Conservation (phyloP, 1,139 yeast genomes). For the Geotrichum histeridarum region DNA sequence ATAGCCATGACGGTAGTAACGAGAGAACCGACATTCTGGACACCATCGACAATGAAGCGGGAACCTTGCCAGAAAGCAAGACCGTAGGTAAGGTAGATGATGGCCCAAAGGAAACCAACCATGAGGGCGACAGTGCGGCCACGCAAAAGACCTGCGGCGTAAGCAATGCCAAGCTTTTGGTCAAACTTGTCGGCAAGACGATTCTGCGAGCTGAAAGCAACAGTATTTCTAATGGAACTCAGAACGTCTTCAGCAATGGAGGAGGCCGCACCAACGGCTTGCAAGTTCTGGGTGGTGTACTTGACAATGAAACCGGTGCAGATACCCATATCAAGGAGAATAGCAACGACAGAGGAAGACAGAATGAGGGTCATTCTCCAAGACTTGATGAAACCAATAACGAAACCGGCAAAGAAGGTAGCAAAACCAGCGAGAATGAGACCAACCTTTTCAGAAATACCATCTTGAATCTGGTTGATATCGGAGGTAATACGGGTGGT, state of each 20-base stretch:
- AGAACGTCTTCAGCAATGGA: slow-evolving; percentile 43
- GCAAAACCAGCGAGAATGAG: slow-evolving; percentile 38
- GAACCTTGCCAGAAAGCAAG: slow-evolving; percentile 46
- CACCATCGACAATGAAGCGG: slow-evolving; percentile 37
- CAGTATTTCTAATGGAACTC: slow-evolving; percentile 41
- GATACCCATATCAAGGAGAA: slow-evolving; percentile 30
- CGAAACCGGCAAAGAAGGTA: slow-evolving; percentile 41
- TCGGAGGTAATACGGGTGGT: slow-evolving; percentile 44
- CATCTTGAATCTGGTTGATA: slow-evolving; percentile 43
- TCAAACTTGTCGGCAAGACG: slow-evolving; percentile 36
- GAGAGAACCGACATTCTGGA: slow-evolving; percentile 34
- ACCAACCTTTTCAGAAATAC: slow-evolving; percentile 44
- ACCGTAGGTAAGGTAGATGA: slow-evolving; percentile 39
- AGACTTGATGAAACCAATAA: slow-evolving; percentile 40
- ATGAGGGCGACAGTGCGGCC: slow-evolving; percentile 33
- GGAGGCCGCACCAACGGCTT: slow-evolving; percentile 38
- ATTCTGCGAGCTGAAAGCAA: slow-evolving; percentile 43
- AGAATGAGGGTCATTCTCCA: slow-evolving; percentile 41
- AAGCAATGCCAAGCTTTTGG: slow-evolving; percentile 24
- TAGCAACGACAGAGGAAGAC: slow-evolving; percentile 37
- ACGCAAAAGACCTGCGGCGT: slow-evolving; percentile 29
- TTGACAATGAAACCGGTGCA: slow-evolving; percentile 36
- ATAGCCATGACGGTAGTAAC: slow-evolving; percentile 40
- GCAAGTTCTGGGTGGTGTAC: slow-evolving; percentile 31
- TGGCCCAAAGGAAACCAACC: slow-evolving; percentile 39